A percentile compares a stretch with the other conserved stretches of the same genome.
Evolutionary conservation across 164 flowering plant species (phyloP).

Genomic region (Vitis labrusca): DNA sequence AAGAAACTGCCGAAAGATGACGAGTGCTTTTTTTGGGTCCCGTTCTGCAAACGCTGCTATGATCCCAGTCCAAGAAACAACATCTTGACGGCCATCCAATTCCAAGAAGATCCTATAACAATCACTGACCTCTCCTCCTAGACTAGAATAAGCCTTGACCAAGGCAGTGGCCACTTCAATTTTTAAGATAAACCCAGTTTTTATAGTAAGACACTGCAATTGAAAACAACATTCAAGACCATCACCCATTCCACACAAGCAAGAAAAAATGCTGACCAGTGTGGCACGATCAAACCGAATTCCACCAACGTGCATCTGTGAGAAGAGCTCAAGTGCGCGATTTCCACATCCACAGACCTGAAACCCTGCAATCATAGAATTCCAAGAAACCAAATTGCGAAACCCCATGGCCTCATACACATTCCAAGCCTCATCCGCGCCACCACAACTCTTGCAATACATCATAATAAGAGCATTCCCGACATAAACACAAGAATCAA

Average conservation of each 20-base stretch:
- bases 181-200: slow-evolving; percentile 40
- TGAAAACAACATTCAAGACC: slow-evolving; percentile 34
- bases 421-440: slow-evolving; percentile 41
- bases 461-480: slow-evolving; percentile 76
- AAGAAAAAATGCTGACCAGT: slow-evolving; percentile 43
- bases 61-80: slow-evolving; percentile 74
- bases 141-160: slow-evolving; percentile 60
- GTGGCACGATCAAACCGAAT: slow-evolving; percentile 64
- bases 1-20: slow-evolving; percentile 42
- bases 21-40: slow-evolving; percentile 53
- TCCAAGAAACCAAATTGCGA: slow-evolving; percentile 60
- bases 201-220: slow-evolving; percentile 51
- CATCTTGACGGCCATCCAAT: slow-evolving; percentile 35
- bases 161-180: slow-evolving; percentile 59
- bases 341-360: slow-evolving; percentile 24
- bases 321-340: slow-evolving; percentile 40
- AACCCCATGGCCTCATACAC: slow-evolving; percentile 47
- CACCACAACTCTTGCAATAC: slow-evolving; percentile 47
- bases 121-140: slow-evolving; percentile 40
- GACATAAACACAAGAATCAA: slow-evolving; percentile 52
- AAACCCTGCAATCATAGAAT: slow-evolving; percentile 73
- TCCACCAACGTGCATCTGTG: slow-evolving; percentile 45
- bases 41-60: slow-evolving; percentile 55
- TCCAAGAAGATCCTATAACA: slow-evolving; percentile 56
- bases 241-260: slow-evolving; percentile 25